These are phyloP conservation scores for Ophiostoma tasmaniense DNA, from an alignment of 2,329 filamentous ascomycete genomes.

Conservation along the genomic window DNA sequence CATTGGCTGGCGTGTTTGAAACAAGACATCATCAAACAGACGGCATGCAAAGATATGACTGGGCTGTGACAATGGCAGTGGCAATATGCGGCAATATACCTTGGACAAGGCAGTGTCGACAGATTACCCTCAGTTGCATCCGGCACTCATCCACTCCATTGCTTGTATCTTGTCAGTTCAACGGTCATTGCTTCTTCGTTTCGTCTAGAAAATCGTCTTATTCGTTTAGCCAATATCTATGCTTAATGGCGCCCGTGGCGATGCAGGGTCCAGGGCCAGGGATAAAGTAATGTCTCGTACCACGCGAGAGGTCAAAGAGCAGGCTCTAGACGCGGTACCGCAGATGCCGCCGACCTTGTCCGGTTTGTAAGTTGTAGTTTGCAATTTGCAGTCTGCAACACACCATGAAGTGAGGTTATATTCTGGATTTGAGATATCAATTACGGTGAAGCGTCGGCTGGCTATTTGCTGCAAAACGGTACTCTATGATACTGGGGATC, in stretches of 20 bases:
- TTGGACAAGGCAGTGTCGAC: neutral
- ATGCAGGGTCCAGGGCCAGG: neutral
- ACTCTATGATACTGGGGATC: neutral
- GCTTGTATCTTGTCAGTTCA: neutral
- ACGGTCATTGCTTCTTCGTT: neutral
- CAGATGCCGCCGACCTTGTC: neutral
- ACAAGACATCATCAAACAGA: neutral
- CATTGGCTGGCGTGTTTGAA: neutral
- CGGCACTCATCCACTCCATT: neutral
- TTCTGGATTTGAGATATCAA: neutral
- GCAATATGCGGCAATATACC: neutral
- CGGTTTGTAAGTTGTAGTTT: too few species aligned
- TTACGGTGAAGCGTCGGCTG: neutral
- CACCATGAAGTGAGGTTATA: neutral
- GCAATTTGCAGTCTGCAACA: neutral
- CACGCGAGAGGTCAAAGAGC: neutral
- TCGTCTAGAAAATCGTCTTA: too few species aligned
- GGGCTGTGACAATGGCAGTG: neutral
- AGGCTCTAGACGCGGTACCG: neutral
- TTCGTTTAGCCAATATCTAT: neutral
- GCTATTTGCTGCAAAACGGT: neutral
- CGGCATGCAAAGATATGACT: neutral
- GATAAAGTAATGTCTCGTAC: neutral
- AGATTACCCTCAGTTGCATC: neutral
- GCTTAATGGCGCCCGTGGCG: neutral